phyloP scores from a whole-genome alignment of 169 alveolate species.

The Cryptosporidium viatorum region DNA sequence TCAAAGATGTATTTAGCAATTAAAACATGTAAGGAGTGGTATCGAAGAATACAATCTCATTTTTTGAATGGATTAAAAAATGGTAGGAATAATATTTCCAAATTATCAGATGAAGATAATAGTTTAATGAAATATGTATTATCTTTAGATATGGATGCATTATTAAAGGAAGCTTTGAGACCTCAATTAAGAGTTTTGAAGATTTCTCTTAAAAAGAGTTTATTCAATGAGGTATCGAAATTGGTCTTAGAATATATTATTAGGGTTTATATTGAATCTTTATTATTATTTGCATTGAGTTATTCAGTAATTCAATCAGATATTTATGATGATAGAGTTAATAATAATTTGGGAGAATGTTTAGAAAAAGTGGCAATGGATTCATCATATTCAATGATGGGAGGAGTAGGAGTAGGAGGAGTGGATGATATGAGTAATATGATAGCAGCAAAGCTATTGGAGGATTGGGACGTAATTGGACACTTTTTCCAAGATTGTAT shows the following conservation, averaged over 20 bases:
- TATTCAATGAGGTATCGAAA: conserved; percentile 42
- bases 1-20: conserved; percentile 40
- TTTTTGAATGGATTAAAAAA: conserved; percentile 24
- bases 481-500: conserved; percentile 68
- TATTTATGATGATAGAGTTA: background rate
- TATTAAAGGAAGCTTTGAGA: conserved; percentile 47
- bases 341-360: background rate
- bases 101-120: background rate
- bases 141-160: conserved; percentile 56
- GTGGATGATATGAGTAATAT: conserved; percentile 2
- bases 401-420: background rate
- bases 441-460: conserved; percentile 49
- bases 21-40: conserved; percentile 59
- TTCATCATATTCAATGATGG: background rate
- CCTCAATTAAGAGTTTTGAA: conserved; percentile 69
- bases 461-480: conserved; percentile 73
- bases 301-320: conserved; percentile 5
- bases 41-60: conserved; percentile 10
- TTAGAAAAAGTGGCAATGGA: background rate
- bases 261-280: conserved; percentile 32
- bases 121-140: conserved; percentile 10
- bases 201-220: conserved; percentile 60
- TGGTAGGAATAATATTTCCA: background rate
- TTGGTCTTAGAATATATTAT: conserved; percentile 37
- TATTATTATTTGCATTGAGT: conserved; percentile 15